These are phyloP conservation scores for Hemerocallis citrina DNA, from an alignment of 106 monocot species.

Conservation along the genomic window DNA sequence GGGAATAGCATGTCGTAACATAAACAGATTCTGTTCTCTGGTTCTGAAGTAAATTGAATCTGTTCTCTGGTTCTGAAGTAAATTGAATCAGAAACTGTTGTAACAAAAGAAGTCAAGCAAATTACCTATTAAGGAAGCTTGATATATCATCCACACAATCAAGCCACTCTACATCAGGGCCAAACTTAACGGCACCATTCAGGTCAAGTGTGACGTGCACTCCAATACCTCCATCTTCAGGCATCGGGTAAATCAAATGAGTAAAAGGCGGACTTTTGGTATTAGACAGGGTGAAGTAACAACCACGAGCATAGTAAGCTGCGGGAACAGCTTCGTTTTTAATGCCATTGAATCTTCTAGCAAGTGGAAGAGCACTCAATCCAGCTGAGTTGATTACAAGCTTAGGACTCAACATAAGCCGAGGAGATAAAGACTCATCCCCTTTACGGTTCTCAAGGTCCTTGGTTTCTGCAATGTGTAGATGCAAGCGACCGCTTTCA, in stretches of 20 bases:
- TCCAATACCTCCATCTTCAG: slow-evolving; percentile 92
- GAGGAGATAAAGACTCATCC: slow-evolving; percentile 33
- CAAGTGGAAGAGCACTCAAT: slow-evolving; percentile 80
- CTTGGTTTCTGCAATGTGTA: slow-evolving; percentile 63
- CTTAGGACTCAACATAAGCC: slow-evolving; percentile 57
- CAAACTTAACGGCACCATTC: slow-evolving; percentile 76
- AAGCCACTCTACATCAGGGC: slow-evolving; percentile 98
- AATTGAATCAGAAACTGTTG: not conserved
- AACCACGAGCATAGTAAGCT: slow-evolving; percentile 79
- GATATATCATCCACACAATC: slow-evolving; percentile 47
- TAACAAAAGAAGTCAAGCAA: not conserved
- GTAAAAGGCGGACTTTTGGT: slow-evolving; percentile 65
- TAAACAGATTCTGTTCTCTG: no score
- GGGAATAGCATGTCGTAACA: no score
- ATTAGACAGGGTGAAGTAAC: slow-evolving; percentile 78
- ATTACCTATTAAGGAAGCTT: slow-evolving; percentile 69
- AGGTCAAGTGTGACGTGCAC: slow-evolving; percentile 92
- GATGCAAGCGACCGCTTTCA: slow-evolving; percentile 42
- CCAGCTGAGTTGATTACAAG: slow-evolving; percentile 88
- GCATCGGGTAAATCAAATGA: slow-evolving; percentile 88
- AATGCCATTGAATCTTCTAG: slow-evolving; percentile 58
- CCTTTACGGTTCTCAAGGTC: slow-evolving; percentile 25
- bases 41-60: not conserved
- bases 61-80: not conserved
- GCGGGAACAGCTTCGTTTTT: slow-evolving; percentile 28